Evolutionary conservation across 148 eudicot species (phyloP), one percentile per base, ranked within the genome.

Genomic region (Chenopodium quinoa): DNA sequence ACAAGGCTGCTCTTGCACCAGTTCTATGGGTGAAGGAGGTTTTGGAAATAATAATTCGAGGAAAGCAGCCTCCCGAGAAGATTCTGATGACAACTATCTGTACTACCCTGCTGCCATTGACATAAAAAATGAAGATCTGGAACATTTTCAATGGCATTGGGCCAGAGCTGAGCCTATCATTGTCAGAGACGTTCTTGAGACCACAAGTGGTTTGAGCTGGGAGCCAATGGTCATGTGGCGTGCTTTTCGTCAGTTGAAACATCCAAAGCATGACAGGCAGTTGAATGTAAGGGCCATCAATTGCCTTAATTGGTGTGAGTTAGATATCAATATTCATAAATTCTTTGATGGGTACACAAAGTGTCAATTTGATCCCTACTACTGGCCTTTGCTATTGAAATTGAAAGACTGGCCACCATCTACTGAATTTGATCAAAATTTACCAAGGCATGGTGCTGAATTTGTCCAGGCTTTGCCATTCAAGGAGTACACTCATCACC

Each of bases 341-440:
- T 92, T 92, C 80, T 92, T 91, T 81, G 71, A 83, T 4, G 91
- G 91, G 83, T 92, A 91, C 83, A 44, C 77, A 22, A 83, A 85
- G 11, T 89, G 91, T 75, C 81, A 31, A 72, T 72, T 19, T 77
- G 91, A 89, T 79, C 52, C 1, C 64, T 13, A 8, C 19, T 82
- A 68, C 65, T 91, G 92, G 92, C 94, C 97, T 50, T 79, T 78
- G 64, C 78, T 91, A 68, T 75, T 91, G 78, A 92, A 92, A 84
- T 84, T 92, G 84, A 90, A 91, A 81, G 92, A 92, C 79, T 92
- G 97, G 94, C 92, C 92, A 16, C 92, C 91, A 12, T 86, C 90
- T 56, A 85, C 89, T 73, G 87, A 85, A 63, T 92, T 91, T 77
- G 88, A 91, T 52, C 68, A 79, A 75, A 85, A 84, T 71, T 63